Evolutionary conservation across 345 rosid species (phyloP).

Genomic region (Isatis tinctoria): DNA sequence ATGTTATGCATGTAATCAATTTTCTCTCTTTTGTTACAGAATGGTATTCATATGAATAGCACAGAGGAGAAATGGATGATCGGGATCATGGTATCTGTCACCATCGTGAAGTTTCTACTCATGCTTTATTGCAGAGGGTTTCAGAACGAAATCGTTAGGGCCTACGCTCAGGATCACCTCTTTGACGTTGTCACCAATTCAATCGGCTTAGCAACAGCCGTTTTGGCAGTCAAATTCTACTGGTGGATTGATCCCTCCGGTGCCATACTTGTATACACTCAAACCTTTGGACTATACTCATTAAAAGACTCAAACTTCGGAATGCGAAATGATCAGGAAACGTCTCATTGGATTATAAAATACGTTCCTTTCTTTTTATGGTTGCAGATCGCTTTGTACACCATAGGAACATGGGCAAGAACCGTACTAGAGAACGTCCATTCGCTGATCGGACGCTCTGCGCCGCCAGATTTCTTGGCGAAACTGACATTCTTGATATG

Average conservation of each 20-base stretch:
- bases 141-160: slow-evolving; percentile 48
- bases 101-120: slow-evolving; percentile 44
- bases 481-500: slow-evolving; percentile 72
- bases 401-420: slow-evolving; percentile 70
- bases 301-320: background rate
- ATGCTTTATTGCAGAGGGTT: slow-evolving; percentile 51
- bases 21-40: slow-evolving; percentile 22
- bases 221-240: slow-evolving; percentile 39
- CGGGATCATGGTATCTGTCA: slow-evolving; percentile 50
- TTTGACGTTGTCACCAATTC: slow-evolving; percentile 61
- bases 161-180: slow-evolving; percentile 56
- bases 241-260: slow-evolving; percentile 67
- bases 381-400: slow-evolving; percentile 71
- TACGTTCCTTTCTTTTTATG: background rate
- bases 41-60: slow-evolving; percentile 35
- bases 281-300: background rate
- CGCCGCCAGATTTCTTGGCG: slow-evolving; percentile 78
- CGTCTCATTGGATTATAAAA: background rate
- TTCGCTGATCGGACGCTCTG: slow-evolving; percentile 70
- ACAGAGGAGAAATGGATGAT: slow-evolving; percentile 54
- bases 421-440: slow-evolving; percentile 73
- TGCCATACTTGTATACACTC: slow-evolving; percentile 42
- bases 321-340: background rate
- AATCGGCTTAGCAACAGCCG: slow-evolving; percentile 48
- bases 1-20: background rate